Conservation (phyloP, 2,329 filamentous ascomycete genomes). For the Hymenotorrendiella dingleyae region DNA sequence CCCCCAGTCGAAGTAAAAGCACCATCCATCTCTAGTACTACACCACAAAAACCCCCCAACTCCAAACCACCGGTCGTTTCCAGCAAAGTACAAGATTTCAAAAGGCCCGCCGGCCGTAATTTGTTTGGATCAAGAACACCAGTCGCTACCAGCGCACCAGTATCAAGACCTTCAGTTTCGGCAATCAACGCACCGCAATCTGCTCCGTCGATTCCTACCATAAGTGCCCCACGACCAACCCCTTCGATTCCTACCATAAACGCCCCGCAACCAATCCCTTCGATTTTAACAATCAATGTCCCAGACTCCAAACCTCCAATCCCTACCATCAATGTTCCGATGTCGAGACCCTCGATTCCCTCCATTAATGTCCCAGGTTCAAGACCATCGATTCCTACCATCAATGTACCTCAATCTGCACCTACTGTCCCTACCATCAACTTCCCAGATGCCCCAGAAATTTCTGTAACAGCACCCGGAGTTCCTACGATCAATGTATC, state of each 20-base stretch:
- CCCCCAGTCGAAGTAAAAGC: slow-evolving; percentile 41
- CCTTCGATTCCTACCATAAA: slow-evolving; percentile 36
- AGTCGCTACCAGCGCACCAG: slow-evolving; percentile 14
- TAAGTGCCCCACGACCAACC: slow-evolving; percentile 40
- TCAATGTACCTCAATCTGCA: slow-evolving; percentile 35
- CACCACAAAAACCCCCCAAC: slow-evolving; percentile 46
- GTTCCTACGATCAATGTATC: slow-evolving; percentile 45
- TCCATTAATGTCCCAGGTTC: slow-evolving; percentile 17
- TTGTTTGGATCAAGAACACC: slow-evolving; percentile 10
- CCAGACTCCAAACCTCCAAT: slow-evolving; percentile 4
- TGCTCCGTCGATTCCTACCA: slow-evolving; percentile 40
- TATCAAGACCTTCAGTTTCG: neutral
- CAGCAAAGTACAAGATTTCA: slow-evolving; percentile 9
- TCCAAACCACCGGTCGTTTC: slow-evolving; percentile 21
- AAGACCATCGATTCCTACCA: slow-evolving; percentile 12
- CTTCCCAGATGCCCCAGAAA: slow-evolving; percentile 24
- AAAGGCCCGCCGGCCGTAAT: slow-evolving; percentile 15
- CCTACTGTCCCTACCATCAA: slow-evolving; percentile 28
- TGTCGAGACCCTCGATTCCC: slow-evolving; percentile 9
- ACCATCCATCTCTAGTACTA: slow-evolving; percentile 36
- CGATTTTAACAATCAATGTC: neutral
- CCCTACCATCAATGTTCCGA: slow-evolving; percentile 15
- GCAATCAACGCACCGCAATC: neutral
- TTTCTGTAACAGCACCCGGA: slow-evolving; percentile 21
- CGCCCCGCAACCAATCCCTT: slow-evolving; percentile 34